Base-by-base conservation (phyloP, 257 asterid species). In the Perilla frutescens region DNA sequence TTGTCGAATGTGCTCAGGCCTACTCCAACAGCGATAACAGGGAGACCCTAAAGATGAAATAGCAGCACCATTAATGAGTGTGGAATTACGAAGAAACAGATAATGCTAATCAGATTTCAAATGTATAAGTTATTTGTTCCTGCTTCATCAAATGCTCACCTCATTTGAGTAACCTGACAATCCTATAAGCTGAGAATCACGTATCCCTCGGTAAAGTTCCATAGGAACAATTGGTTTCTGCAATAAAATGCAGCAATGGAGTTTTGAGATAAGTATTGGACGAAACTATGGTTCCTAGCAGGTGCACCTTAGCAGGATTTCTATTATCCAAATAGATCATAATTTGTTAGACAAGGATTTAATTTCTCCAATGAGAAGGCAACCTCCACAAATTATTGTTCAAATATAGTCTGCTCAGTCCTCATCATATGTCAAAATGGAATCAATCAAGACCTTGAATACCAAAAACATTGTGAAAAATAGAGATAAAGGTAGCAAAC, bases 171-270 rank as follows among this genome's bases (percentile, higher is more conserved):
- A 89, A 63, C 91, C 93, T 2, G 96, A 82, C 61, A 85, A 60
- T 41, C 93, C 93, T 70, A 84, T 72, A 61, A 84, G 96, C 78
- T 87, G 91, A n/a, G 96, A 83, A 79, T 87, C 92, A 34, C 92
- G 96, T 57, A 87, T 87, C 6, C 76, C 84, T 85, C 89, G 72
- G 77, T 85, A 89, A 58, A 77, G 83, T 61, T 84, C 89, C 12
- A 36, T 53, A 2, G 93, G 91, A 78, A 89, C 70, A 49, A 89
- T 84, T 20, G 93, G 96, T 70, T 87, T 85, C 96, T 89, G 89
- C 70, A 64, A 58, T 51, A 12, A 64, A 66, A 66, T 43, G 41
- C n/a, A 41, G n/a, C 40, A 48, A 11, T 36, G 3, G 34, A 49
- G 61, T 31, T 13, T 31, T 4, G 7, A 39, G 45, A 5, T 9